A percentile compares a stretch with the other conserved stretches of the same genome.
These are phyloP conservation scores for Fragosphaeria purpurea DNA, from an alignment of 2,329 filamentous ascomycete genomes.

Conservation along the genomic window DNA sequence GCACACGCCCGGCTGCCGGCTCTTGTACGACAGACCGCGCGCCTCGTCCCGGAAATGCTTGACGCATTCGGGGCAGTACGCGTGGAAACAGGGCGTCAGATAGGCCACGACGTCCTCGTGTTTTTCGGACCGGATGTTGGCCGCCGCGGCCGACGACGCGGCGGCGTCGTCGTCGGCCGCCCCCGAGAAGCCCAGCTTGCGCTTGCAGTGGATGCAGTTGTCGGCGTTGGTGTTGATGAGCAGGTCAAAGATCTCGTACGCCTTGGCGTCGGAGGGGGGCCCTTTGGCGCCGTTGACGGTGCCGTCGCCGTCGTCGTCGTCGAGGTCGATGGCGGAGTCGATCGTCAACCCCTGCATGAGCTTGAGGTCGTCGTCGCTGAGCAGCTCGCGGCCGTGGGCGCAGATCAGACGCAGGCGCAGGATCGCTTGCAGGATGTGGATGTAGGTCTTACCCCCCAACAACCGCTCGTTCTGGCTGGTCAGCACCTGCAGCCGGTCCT, in stretches of 20 bases:
- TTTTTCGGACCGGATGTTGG: slow-evolving; percentile 47
- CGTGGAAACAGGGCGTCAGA: slow-evolving; percentile 80
- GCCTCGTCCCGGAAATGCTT: slow-evolving; percentile 46
- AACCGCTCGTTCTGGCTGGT: slow-evolving; percentile 53
- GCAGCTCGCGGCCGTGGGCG: slow-evolving; percentile 85
- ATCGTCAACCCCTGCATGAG: slow-evolving; percentile 72
- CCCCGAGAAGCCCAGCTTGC: slow-evolving; percentile 48
- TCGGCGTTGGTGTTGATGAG: slow-evolving; percentile 76
- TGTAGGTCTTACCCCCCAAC: slow-evolving; percentile 78
- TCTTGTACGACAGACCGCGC: slow-evolving; percentile 27
- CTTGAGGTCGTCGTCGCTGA: slow-evolving; percentile 74
- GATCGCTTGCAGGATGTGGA: slow-evolving; percentile 86
- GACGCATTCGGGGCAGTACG: slow-evolving; percentile 70
- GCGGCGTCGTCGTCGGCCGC: not conserved
- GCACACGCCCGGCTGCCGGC: slow-evolving; percentile 45
- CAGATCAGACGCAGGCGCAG: slow-evolving; percentile 81
- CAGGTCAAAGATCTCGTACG: slow-evolving; percentile 75
- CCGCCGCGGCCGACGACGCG: slow-evolving; percentile 23
- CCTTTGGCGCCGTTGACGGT: slow-evolving; percentile 31
- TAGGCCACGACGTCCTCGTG: slow-evolving; percentile 60
- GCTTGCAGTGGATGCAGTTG: slow-evolving; percentile 59
- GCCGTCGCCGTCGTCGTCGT: slow-evolving; percentile 64
- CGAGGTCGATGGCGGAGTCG: slow-evolving; percentile 79
- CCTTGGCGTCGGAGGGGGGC: slow-evolving; percentile 56
- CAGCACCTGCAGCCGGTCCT: slow-evolving; percentile 69